Conservation (phyloP, 1,139 yeast species). For the Yamadazyma membranifaciens region DNA sequence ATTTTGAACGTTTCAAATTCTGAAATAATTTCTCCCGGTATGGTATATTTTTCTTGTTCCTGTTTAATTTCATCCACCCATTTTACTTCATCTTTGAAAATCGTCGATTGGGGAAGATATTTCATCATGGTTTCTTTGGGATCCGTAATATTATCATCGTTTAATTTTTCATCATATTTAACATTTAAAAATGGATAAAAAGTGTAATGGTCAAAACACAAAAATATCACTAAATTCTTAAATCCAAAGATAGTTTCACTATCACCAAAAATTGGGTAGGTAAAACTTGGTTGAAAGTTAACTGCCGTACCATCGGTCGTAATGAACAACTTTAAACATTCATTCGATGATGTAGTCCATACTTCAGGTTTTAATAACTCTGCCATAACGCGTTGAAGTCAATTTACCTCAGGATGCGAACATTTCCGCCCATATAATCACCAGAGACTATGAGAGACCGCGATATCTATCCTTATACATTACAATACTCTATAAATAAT, state of each 20-base stretch:
- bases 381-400: constrained; percentile 5
- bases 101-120: constrained; percentile 60
- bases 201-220: constrained; percentile 48
- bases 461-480: not conserved
- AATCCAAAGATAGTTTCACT: constrained; percentile 88
- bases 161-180: constrained; percentile 52
- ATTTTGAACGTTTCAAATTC: constrained; percentile 34
- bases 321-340: constrained; percentile 51
- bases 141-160: constrained; percentile 49
- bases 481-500: too few relatives aligned
- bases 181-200: constrained; percentile 53
- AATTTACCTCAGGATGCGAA: not conserved
- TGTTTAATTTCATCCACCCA: constrained; percentile 61
- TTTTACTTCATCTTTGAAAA: constrained; percentile 58
- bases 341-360: constrained; percentile 71
- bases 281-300: constrained; percentile 67
- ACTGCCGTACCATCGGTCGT: constrained; percentile 59
- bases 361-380: constrained; percentile 45
- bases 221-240: constrained; percentile 54
- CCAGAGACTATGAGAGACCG: not conserved
- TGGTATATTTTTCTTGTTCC: constrained; percentile 43
- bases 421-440: not conserved
- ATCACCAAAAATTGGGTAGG: constrained; percentile 93
- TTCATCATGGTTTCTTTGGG: constrained; percentile 52
- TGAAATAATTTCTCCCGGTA: constrained; percentile 49